Evolutionary conservation across 768 basidiomycete genomes (phyloP), one percentile per base, ranked within the genome.

Genomic region (Lactarius indigo): DNA sequence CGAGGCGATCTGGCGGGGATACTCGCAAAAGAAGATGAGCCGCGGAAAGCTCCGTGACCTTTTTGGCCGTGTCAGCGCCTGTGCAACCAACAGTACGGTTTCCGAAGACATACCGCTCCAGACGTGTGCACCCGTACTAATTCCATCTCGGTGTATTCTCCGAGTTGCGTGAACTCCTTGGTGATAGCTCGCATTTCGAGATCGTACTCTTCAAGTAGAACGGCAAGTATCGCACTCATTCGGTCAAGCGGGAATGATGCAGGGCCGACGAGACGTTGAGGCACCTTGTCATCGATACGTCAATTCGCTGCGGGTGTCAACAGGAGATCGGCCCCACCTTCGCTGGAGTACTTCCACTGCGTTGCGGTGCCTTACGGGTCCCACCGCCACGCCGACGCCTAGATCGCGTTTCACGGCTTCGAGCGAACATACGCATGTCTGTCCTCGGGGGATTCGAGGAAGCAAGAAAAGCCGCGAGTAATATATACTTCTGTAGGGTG

Each of bases 361-460:
- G 71, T 54, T 68, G 69, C 30, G 69, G 69, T 13, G 68, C 59
- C 63, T 74, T 77, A 42, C 70, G 68, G 50, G 72, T 71, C 26
- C 72, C 78, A 31, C 81, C 79, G 1, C 76, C 74, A 61, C 74
- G 78, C 66, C 79, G 76, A 68, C 85, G 81, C 75, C 83, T 83
- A 68, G 81, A 80, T 72, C 82, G 84, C 65, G 84, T 85, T 74
- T 90, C 90, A 61, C 89, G 87, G 31, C 84, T 65, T 17, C 94
- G 75, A 5, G 90, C 89, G 76, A 97, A 93, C 84, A 96, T 88
- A 42, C 91, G 80, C 69, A 92, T 41, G 75, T 96, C 94, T 10
- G 86, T 87, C 72, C 87, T 89, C 0, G 87, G 76, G 2, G 94
- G 94, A 72, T 96, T 97, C 50, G 88, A 90, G 50, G 92, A 92